These are phyloP conservation scores for Porpolomopsis calyptriformis DNA, from an alignment of 768 basidiomycete genomes.

Conservation along the genomic window DNA sequence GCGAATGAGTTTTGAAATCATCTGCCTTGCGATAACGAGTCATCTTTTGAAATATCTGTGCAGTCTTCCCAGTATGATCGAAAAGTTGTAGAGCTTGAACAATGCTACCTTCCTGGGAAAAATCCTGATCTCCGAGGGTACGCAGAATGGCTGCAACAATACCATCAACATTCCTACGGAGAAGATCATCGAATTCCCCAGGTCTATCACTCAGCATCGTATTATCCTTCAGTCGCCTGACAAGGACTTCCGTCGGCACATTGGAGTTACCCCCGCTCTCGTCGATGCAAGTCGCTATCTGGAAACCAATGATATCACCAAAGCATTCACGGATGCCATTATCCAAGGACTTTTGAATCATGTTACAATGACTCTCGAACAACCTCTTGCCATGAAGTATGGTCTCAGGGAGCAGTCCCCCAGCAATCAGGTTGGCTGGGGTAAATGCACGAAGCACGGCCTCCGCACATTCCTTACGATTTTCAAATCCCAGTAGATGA, in stretches of 20 bases:
- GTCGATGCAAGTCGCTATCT: slow-evolving; percentile 40
- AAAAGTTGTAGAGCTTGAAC: slow-evolving; percentile 29
- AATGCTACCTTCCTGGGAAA: slow-evolving; percentile 41
- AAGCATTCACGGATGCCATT: slow-evolving; percentile 57
- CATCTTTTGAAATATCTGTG: slow-evolving; percentile 38
- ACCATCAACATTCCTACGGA: slow-evolving; percentile 40
- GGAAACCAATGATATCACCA: slow-evolving; percentile 57
- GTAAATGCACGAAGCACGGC: slow-evolving; percentile 59
- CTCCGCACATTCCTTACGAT: slow-evolving; percentile 54
- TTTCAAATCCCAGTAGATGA: slow-evolving; percentile 63
- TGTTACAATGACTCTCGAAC: slow-evolving; percentile 55
- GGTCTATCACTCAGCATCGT: slow-evolving; percentile 21
- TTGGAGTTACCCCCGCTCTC: slow-evolving; percentile 14
- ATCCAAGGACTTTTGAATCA: slow-evolving; percentile 34
- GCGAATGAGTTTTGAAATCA: slow-evolving; percentile 43
- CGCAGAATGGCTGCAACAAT: slow-evolving; percentile 51
- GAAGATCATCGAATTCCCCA: slow-evolving; percentile 23
- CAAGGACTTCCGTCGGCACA: slow-evolving; percentile 20
- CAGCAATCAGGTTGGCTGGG: slow-evolving; percentile 50
- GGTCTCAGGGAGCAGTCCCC: slow-evolving; percentile 20
- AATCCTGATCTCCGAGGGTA: slow-evolving; percentile 60
- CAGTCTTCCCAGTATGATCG: slow-evolving; percentile 27
- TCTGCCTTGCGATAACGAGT: slow-evolving; percentile 40
- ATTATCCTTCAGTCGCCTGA: slow-evolving; percentile 25
- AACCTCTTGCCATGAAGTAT: slow-evolving; percentile 29